A percentile compares a stretch with the other conserved stretches of the same genome.
These are phyloP conservation scores for Aspergillus amoenus DNA, from an alignment of 2,329 filamentous ascomycete species.

Conservation along the genomic window DNA sequence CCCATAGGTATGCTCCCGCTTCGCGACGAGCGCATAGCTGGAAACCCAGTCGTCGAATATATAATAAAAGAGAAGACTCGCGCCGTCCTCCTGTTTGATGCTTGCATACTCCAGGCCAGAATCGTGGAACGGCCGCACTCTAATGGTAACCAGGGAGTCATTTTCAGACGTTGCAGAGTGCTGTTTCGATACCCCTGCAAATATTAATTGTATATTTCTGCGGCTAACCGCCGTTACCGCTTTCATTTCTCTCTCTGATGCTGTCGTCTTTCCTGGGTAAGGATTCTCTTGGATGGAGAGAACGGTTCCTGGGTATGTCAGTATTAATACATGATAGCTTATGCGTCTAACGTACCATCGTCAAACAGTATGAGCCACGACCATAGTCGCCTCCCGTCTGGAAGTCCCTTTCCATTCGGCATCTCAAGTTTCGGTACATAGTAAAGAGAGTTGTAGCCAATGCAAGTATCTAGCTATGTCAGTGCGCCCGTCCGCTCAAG, in stretches of 20 bases:
- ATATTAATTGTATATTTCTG: conserved; percentile 60
- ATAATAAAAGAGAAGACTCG: conserved; percentile 66
- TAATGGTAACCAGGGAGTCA: conserved; percentile 51
- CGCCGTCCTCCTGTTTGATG: conserved; percentile 50
- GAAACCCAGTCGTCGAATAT: conserved; percentile 68
- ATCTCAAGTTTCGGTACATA: conserved; percentile 48
- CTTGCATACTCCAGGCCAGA: conserved; percentile 33
- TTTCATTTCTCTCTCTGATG: conserved; percentile 27
- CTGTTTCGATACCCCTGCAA: conserved; percentile 59
- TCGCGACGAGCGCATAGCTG: conserved; percentile 60
- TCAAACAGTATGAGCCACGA: conserved; percentile 70
- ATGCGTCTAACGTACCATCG: conserved; percentile 50
- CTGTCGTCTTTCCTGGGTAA: conserved; percentile 47
- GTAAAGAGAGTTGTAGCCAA: conserved; percentile 65
- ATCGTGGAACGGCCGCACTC: conserved; percentile 40
- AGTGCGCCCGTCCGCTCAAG: conserved; percentile 14
- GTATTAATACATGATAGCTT: not conserved
- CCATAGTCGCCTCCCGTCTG: conserved; percentile 60
- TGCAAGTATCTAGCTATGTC: conserved; percentile 57
- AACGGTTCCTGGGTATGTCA: conserved; percentile 56
- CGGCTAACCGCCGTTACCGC: conserved; percentile 43
- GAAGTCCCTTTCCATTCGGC: conserved; percentile 35
- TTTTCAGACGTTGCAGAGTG: conserved; percentile 48
- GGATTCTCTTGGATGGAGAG: conserved; percentile 67
- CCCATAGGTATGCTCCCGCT: conserved; percentile 54